A percentile compares a stretch with the other conserved stretches of the same genome.
Evolutionary conservation across 495 filamentous ascomycete species (phyloP).

Genomic region (Annulohypoxylon bovei): DNA sequence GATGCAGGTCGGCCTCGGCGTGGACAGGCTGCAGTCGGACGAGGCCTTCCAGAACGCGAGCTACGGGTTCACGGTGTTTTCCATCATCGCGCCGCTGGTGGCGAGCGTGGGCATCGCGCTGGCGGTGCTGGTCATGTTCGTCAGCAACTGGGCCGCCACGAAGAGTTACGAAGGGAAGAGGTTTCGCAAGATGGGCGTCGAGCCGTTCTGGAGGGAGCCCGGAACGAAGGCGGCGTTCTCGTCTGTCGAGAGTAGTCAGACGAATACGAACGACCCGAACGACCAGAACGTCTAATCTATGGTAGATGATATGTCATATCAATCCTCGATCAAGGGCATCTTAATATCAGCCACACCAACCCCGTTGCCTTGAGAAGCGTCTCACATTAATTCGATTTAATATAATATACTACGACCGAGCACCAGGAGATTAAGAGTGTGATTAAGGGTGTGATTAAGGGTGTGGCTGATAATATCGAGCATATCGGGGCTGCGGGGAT

Average conservation of each 20-base stretch:
- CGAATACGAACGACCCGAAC: slow-evolving; percentile 6
- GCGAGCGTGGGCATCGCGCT: slow-evolving; percentile 38
- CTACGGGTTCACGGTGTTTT: slow-evolving; percentile 66
- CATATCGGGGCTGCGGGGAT: neutral
- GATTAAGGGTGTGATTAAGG: too few species aligned
- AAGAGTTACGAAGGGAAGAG: slow-evolving; percentile 39
- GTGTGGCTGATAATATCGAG: neutral
- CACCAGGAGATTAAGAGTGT: neutral
- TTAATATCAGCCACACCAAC: neutral
- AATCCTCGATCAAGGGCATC: neutral
- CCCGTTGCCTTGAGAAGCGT: neutral
- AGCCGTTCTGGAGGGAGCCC: slow-evolving; percentile 36
- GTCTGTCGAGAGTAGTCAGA: neutral
- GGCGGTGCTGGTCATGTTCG: slow-evolving; percentile 34
- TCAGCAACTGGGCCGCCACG: slow-evolving; percentile 43
- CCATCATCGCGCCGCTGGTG: slow-evolving; percentile 49
- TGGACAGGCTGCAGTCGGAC: slow-evolving; percentile 49
- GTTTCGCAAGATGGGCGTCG: slow-evolving; percentile 42
- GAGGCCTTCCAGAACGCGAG: slow-evolving; percentile 56
- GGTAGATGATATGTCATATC: neutral
- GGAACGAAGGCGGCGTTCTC: neutral
- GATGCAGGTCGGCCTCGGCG: slow-evolving; percentile 68
- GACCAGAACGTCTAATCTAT: slow-evolving; percentile 15
- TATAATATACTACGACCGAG: neutral
- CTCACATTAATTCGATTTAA: neutral